phyloP scores from a whole-genome alignment of 768 basidiomycete species.

The Boletus bicolor region DNA sequence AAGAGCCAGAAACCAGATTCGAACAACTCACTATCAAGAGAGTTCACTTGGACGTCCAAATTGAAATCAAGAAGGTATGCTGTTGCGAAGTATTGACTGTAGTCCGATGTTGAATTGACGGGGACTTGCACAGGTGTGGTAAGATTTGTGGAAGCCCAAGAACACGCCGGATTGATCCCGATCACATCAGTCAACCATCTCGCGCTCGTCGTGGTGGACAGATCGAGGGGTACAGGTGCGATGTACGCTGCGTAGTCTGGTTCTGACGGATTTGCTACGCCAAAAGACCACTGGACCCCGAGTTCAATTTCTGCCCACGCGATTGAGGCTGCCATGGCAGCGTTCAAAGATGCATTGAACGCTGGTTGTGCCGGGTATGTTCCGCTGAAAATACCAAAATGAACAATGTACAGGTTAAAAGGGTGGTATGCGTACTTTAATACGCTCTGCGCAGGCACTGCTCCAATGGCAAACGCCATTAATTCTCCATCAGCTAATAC shows the following conservation, averaged over 20 bases:
- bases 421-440: conserved; percentile 18
- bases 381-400: conserved; percentile 7
- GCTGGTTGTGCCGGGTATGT: neutral
- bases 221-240: conserved; percentile 17
- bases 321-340: conserved; percentile 19
- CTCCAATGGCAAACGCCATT: conserved; percentile 24
- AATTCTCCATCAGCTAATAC: conserved; percentile 22
- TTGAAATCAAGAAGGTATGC: conserved; percentile 15
- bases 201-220: conserved; percentile 17
- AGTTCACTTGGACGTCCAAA: conserved; percentile 16
- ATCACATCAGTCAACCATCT: conserved; percentile 30
- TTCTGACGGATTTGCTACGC: conserved; percentile 10
- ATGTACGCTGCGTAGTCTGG: conserved; percentile 18
- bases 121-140: conserved; percentile 12
- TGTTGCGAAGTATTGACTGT: conserved; percentile 1
- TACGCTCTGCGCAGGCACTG: conserved; percentile 21
- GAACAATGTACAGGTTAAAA: neutral
- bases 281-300: conserved; percentile 25
- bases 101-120: conserved; percentile 1
- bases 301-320: conserved; percentile 27
- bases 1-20: neutral
- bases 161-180: conserved; percentile 26
- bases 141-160: conserved; percentile 29
- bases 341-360: conserved; percentile 5
- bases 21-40: conserved; percentile 4